Conservation (phyloP, 1,139 yeast species). For the Protomyces inundatus region DNA sequence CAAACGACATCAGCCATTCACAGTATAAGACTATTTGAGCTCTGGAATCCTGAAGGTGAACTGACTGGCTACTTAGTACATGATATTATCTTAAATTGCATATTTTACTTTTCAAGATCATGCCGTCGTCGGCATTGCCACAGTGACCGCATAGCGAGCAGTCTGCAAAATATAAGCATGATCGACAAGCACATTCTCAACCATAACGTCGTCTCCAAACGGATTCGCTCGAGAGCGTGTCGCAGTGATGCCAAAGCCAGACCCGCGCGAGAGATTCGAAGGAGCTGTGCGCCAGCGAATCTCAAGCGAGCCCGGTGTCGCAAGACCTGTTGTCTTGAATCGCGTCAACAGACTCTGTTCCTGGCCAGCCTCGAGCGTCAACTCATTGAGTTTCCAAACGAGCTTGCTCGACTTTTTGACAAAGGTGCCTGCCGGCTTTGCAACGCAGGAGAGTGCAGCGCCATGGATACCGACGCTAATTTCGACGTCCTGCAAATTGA, state of each 20-base stretch:
- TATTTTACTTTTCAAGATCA: too few relatives aligned
- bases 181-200: constrained; percentile 16
- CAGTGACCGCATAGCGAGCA: not conserved
- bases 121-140: not conserved
- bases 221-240: constrained; percentile 13
- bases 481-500: constrained; percentile 52
- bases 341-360: constrained; percentile 47
- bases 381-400: constrained; percentile 39
- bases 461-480: constrained; percentile 54
- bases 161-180: constrained; percentile 1
- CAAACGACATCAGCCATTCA: too few relatives aligned
- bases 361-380: constrained; percentile 61
- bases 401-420: constrained; percentile 76
- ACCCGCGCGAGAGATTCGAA: constrained; percentile 16
- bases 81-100: too few relatives aligned
- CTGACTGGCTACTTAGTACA: too few relatives aligned
- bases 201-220: constrained; percentile 5
- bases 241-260: constrained; percentile 19
- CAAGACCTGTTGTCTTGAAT: constrained; percentile 38
- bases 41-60: too few relatives aligned
- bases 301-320: constrained; percentile 2
- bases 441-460: constrained; percentile 61
- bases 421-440: constrained; percentile 85
- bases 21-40: too few relatives aligned
- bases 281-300: constrained; percentile 11